Percentiles rank a stretch among this genome's conserved stretches.
Conservation (phyloP, 257 asterid genomes). For the Fraxinus excelsior region DNA sequence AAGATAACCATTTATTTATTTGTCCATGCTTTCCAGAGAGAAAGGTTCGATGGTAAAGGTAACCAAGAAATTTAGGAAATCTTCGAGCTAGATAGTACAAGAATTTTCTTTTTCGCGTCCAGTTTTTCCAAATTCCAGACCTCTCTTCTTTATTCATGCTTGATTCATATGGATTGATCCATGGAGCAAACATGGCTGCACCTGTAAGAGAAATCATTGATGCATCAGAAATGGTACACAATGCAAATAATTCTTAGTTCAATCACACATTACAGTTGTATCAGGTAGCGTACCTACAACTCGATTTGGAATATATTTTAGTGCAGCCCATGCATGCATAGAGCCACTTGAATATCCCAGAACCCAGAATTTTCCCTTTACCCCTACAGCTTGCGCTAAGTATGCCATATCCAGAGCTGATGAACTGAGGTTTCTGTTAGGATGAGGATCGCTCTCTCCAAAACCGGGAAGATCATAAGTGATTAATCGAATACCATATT, state of each 20-base stretch:
- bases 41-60: conserved; percentile 61
- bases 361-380: conserved; percentile 79
- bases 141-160: conserved; percentile 79
- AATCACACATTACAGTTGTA: not conserved
- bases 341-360: conserved; percentile 77
- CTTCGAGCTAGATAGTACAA: conserved; percentile 68
- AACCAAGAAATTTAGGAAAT: conserved; percentile 63
- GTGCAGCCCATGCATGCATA: conserved; percentile 88
- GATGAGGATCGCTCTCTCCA: conserved; percentile 92
- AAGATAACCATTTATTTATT: conserved; percentile 66
- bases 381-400: conserved; percentile 59
- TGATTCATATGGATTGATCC: conserved; percentile 75
- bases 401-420: conserved; percentile 75
- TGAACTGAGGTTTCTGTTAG: conserved; percentile 61
- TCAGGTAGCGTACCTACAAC: not conserved
- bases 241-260: not conserved
- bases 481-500: conserved; percentile 76
- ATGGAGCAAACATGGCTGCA: conserved; percentile 76
- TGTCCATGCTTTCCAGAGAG: conserved; percentile 80
- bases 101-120: conserved; percentile 58
- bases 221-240: not conserved
- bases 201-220: conserved; percentile 41
- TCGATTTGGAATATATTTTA: conserved; percentile 56
- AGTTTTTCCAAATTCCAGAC: conserved; percentile 65
- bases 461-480: conserved; percentile 92